These are phyloP conservation scores for Drosera capensis DNA, from an alignment of 148 eudicot species.

Conservation along the genomic window DNA sequence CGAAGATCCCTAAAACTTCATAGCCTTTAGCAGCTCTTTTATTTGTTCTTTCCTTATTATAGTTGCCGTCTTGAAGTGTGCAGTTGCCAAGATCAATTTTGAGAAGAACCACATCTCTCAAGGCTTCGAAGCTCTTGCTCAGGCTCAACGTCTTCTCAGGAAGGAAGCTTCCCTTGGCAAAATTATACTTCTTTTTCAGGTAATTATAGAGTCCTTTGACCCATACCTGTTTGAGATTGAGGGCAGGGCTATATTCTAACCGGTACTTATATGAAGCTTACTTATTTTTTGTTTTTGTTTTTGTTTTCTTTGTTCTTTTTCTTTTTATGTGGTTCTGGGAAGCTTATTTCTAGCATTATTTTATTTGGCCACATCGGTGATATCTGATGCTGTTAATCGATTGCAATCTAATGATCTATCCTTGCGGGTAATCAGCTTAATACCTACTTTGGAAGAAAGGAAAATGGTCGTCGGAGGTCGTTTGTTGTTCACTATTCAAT, in stretches of 20 bases:
- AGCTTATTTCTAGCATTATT: no score
- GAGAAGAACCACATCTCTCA: constrained; percentile 72
- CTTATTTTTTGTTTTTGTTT: no score
- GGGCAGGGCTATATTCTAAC: not conserved
- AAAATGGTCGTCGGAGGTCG: no score
- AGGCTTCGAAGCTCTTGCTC: constrained; percentile 99
- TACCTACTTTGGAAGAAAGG: no score
- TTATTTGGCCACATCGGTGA: no score
- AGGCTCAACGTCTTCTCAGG: constrained; percentile 83
- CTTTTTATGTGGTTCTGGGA: no score
- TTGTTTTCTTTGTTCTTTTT: not conserved
- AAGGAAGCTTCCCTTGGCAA: constrained; percentile 62
- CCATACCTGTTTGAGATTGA: not conserved
- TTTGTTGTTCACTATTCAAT: no score
- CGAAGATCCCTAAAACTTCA: constrained; percentile 17
- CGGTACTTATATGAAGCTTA: no score
- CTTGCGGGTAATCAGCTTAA: no score
- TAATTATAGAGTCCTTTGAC: constrained; percentile 11
- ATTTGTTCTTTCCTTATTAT: constrained; percentile 62
- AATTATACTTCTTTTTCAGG: constrained; percentile 70
- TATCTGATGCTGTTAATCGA: no score
- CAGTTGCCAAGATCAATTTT: constrained; percentile 72
- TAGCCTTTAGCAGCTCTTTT: constrained; percentile 29
- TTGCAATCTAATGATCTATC: no score
- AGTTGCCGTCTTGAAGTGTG: constrained; percentile 97